phyloP scores from a whole-genome alignment of 176 grass and related monocot species.

The barley (Hordeum vulgare) region MorexV3_pseudomolecules_assembly NC_058522.1:558671241-558671740 shows the following conservation, averaged over 20 bases:
- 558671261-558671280: too few relatives aligned
- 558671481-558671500: too few relatives aligned
- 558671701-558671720: conserved; percentile 29
- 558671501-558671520: not conserved
- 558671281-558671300: too few relatives aligned
- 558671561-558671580: not conserved
- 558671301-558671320: too few relatives aligned
- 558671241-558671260: too few relatives aligned
- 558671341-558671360: too few relatives aligned
- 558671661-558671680: conserved; percentile 8
- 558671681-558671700: conserved; percentile 37
- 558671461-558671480: too few relatives aligned
- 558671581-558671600: not conserved
- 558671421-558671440: not conserved
- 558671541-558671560: not conserved
- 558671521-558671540: not conserved
- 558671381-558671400: too few relatives aligned
- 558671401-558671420: too few relatives aligned
- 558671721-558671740: conserved; percentile 43
- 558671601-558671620: not conserved
- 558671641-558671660: conserved; percentile 11
- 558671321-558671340: too few relatives aligned
- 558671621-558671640: not conserved
- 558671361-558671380: too few relatives aligned
- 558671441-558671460: not conserved